Base-by-base conservation (phyloP, 495 filamentous ascomycete species). In the Jackrogersella minutella region DNA sequence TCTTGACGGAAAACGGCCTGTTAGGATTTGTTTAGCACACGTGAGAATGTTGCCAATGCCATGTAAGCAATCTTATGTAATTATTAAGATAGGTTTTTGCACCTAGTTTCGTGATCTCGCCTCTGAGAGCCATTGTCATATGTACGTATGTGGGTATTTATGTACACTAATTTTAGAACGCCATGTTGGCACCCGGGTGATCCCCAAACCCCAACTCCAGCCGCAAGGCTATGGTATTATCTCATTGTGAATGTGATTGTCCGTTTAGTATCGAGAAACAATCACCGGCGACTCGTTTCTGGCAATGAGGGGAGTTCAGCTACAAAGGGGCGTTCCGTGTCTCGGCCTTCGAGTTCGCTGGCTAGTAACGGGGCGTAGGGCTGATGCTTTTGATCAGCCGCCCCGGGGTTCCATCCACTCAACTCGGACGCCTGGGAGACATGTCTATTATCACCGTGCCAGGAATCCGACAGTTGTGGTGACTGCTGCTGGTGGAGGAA, bases 161-260 rank as follows among this genome's bases (percentile, higher is more conserved):
- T 58, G 30, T 59, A 58, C 46, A 65, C 40, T 52, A 58, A 65
- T 65, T 65, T 58, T 58, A 52, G 28, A 44, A 53, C 28, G 0
- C 22, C 41, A 30, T 36, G 4, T 31, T 28, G 43, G 36, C n/a
- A n/a, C n/a, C n/a, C n/a, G n/a, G n/a, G n/a, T 31, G 30, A 57
- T 44, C 51, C 64, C 50, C 13, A 58, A 62, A 51, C 52, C 64
- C 64, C n/a, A 44, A 50, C 46, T 33, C 46, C 46, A n/a, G 6
- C 6, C 9, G 34, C 13, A 37, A 30, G 26, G 26, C 41, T 46
- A 46, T 10, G 5, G n/a, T n/a, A n/a, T n/a, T 13, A 24, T 2
- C 28, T n/a, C 16, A 10, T 4, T 33, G 24, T 4, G 16, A 16
- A 16, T 21, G 10, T 7, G 46, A 50, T 31, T 6, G 3, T 24